phyloP scores from a whole-genome alignment of 2,329 filamentous ascomycete genomes.

The Ceratocystiopsis minuta region DNA sequence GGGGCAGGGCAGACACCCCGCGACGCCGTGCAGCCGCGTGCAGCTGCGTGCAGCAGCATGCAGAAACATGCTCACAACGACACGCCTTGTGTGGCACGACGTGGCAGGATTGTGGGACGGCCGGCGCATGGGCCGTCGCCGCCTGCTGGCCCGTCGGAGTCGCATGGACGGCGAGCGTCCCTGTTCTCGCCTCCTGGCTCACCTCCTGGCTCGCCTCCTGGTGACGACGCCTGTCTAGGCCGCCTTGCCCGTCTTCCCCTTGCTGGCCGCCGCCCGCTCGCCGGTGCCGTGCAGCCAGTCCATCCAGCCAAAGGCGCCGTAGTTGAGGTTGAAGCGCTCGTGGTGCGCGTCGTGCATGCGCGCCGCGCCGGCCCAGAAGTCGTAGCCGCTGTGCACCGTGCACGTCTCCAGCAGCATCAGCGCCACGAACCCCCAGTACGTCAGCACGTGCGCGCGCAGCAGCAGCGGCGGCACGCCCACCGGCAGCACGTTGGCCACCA shows the following conservation, averaged over 20 bases:
- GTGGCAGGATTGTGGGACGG: too few species aligned
- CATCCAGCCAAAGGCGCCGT: constrained; percentile 31
- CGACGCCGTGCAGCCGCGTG: too few species aligned
- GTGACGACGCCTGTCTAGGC: too few species aligned
- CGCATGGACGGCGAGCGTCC: too few species aligned
- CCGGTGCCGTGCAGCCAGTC: constrained; percentile 31
- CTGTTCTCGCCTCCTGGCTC: too few species aligned
- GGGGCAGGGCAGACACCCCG: too few species aligned
- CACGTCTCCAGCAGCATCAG: constrained; percentile 31
- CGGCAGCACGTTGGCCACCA: constrained; percentile 34
- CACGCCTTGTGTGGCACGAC: too few species aligned
- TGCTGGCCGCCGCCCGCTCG: constrained; percentile 19
- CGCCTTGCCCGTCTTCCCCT: background rate
- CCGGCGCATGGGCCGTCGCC: too few species aligned
- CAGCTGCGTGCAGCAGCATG: too few species aligned
- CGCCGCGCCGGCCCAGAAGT: constrained; percentile 29
- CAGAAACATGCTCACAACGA: too few species aligned
- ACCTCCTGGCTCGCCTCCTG: too few species aligned
- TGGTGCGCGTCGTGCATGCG: constrained; percentile 38
- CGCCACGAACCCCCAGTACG: constrained; percentile 30
- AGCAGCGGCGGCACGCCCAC: constrained; percentile 30
- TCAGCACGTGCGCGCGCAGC: constrained; percentile 30
- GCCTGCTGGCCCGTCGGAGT: too few species aligned
- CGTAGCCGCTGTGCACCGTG: constrained; percentile 39
- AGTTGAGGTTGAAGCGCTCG: constrained; percentile 36